Percentiles rank a stretch among this genome's conserved stretches.
phyloP scores from a whole-genome alignment of 371 early-diverging fungal species.

The Rhizopus arrhizus region DNA sequence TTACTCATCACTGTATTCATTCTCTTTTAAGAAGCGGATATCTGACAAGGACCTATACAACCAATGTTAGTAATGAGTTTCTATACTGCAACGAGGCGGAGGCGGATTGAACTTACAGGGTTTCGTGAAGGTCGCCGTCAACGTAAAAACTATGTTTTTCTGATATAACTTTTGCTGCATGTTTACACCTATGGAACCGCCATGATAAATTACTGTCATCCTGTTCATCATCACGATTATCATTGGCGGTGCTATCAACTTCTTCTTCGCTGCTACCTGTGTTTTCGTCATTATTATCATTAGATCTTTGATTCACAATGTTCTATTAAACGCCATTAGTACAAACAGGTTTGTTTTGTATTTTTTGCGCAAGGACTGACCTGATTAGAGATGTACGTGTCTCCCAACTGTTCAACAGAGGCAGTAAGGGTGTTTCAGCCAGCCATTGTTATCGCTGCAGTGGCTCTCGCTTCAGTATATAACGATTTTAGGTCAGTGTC shows the following conservation, averaged over 20 bases:
- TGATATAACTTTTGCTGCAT: conserved; percentile 8
- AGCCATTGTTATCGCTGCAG: background rate
- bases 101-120: conserved; percentile 11
- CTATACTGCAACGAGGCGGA: conserved; percentile 10
- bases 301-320: background rate
- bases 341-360: conserved; percentile 9
- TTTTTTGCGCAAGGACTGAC: conserved; percentile 16
- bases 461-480: conserved; percentile 18
- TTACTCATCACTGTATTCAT: conserved; percentile 27
- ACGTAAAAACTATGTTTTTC: conserved; percentile 18
- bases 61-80: conserved; percentile 17
- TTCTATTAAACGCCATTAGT: conserved; percentile 20
- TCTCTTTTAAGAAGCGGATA: conserved; percentile 25
- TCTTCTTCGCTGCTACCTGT: conserved; percentile 18
- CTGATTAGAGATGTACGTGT: conserved; percentile 6
- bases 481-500: conserved; percentile 8
- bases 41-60: conserved; percentile 25
- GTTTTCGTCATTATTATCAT: conserved; percentile 17
- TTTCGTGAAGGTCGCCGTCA: conserved; percentile 9
- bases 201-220: conserved; percentile 3
- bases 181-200: conserved; percentile 15
- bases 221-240: conserved; percentile 1
- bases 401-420: conserved; percentile 8
- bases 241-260: conserved; percentile 5
- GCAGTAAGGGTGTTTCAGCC: conserved; percentile 5